Evolutionary conservation across 106 monocot genomes (phyloP).

Genomic region (Dactylorhiza incarnata): DNA sequence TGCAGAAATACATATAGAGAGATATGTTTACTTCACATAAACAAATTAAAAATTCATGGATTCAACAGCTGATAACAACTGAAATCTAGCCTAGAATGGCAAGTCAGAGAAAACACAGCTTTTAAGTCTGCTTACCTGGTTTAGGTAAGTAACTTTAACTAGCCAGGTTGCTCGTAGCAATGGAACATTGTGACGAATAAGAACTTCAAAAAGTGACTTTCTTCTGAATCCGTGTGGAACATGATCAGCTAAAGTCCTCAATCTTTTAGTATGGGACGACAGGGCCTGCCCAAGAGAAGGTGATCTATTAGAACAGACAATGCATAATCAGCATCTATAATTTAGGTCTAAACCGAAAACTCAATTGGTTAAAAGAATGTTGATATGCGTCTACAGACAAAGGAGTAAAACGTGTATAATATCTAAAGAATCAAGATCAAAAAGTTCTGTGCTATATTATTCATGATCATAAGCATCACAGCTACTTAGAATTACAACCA

Average conservation of each 20-base stretch:
- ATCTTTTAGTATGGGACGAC: conserved; percentile 63
- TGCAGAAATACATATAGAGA: conserved; percentile 10
- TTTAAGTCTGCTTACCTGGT: conserved; percentile 53
- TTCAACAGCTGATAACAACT: not conserved
- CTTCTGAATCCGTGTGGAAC: conserved; percentile 94
- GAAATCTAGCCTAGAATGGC: not conserved
- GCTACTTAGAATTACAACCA: not conserved
- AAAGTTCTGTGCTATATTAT: not conserved
- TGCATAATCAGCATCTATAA: not conserved
- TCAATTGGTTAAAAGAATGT: not conserved
- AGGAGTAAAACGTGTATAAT: not conserved
- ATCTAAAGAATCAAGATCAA: not conserved
- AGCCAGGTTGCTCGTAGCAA: conserved; percentile 91
- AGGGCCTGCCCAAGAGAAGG: conserved; percentile 45
- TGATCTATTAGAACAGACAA: not conserved
- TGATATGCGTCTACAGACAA: not conserved
- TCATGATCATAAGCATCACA: not conserved
- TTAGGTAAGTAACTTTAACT: conserved; percentile 95
- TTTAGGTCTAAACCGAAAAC: not conserved
- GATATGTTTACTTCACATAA: not conserved
- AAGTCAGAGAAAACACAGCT: not conserved
- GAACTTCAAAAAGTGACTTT: conserved; percentile 84
- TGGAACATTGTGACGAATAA: conserved; percentile 84
- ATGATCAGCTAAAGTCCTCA: conserved; percentile 82
- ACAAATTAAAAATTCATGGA: not conserved